Conservation (phyloP, 306 rosid species). For the Casuarina cunninghamiana region DNA sequence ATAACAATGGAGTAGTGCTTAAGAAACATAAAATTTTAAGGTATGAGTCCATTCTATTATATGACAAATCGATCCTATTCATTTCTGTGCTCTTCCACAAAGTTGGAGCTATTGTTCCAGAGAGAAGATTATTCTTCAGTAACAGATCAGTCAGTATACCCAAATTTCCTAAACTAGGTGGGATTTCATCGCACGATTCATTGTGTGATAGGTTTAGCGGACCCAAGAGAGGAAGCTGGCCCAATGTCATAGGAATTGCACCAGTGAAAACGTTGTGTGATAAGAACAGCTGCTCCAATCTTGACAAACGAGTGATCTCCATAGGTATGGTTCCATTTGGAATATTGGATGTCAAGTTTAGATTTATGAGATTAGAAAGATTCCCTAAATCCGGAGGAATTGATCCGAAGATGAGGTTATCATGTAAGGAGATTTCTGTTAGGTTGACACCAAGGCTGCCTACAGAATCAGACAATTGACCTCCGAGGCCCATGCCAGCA, state of each 20-base stretch:
- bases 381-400: conserved; percentile 51
- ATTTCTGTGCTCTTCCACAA: conserved; percentile 49
- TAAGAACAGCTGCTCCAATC: neutral
- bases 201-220: neutral
- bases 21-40: neutral
- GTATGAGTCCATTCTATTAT: conserved; percentile 24
- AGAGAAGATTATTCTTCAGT: conserved; percentile 66
- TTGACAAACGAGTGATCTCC: neutral
- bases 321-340: neutral
- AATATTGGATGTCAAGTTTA: conserved; percentile 31
- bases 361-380: conserved; percentile 40
- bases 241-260: neutral
- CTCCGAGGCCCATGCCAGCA: conserved; percentile 68
- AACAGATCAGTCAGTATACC: conserved; percentile 38
- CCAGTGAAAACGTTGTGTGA: neutral
- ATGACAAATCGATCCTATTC: conserved; percentile 64
- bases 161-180: conserved; percentile 52
- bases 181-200: conserved; percentile 50
- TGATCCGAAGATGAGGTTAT: conserved; percentile 57
- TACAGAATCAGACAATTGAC: conserved; percentile 44
- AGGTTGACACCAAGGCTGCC: conserved; percentile 30
- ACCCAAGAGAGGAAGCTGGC: neutral
- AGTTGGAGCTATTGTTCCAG: conserved; percentile 56
- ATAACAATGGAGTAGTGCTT: neutral
- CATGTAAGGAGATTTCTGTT: conserved; percentile 37